Base-by-base conservation (phyloP, 164 flowering plant genomes). In the grape (Vitis vinifera) region DNA sequence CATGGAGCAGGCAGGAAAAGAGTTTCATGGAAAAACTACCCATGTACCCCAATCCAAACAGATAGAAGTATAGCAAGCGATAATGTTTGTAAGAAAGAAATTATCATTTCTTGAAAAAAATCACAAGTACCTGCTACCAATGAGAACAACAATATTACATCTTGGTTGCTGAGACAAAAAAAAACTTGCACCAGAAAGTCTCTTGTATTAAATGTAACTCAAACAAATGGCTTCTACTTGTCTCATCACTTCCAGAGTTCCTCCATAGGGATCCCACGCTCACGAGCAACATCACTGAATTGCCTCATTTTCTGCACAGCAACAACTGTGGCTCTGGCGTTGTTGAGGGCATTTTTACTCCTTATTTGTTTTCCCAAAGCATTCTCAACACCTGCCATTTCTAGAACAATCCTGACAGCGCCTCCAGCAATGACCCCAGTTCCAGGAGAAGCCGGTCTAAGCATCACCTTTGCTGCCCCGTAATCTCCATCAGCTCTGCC, bases 341-440 rank as follows among this genome's bases (percentile, higher is more conserved):
- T 95, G 85, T 95, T 95, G 68, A 95, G 94, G 47, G 93, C 91
- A 71, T 93, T 95, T 8, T 90, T 83, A 64, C 99, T 95, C 19
- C 99, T 85, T 11, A 95, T 81, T 74, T 95, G 98, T 76, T 95
- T 95, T 50, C 98, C 99, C 62, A 93, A 55, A 52, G 99, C 99
- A 81, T 95, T 95, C 80, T 91, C 89, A 23, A 95, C 92, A 11
- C 99, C 98, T 5, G 99, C 99, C 97, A 93, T 85, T 77, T 95
- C 99, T 1, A 95, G 76, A 17, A 93, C 97, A 55, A 88, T 85
- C 67, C 96, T 83, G 48, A 95, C 98, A 29, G 99, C 82, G 57
- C 99, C 98, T 30, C 99, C 99, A 49, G 99, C 99, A 79, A 90
- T 89, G 47, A 95, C 98, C 56, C 99, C 99, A 10, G 97, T 91